Base-by-base conservation (phyloP, 192 early-diverging fungal species). In the Lobosporangium transversale region DNA sequence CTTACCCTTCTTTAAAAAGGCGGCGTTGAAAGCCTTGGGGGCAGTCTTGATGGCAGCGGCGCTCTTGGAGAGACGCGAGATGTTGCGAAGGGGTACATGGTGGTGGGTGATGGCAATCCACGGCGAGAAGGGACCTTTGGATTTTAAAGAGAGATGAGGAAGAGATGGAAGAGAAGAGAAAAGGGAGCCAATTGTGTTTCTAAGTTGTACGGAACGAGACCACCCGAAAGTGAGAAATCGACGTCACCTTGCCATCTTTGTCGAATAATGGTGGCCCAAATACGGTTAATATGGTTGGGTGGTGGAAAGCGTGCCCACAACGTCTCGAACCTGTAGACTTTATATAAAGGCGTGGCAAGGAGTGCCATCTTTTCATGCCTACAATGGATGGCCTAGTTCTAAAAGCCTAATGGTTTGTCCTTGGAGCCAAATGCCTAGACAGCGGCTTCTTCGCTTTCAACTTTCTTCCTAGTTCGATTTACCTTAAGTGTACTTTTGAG, bases 1-100 rank as follows among this genome's bases (percentile, higher is more conserved):
- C 69, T 71, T 71, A 71, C 69, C 69, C 69, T 71, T 70, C 69
- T 71, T 70, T 54, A 71, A 63, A 61, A 63, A 71, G 54, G 69
- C 69, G 69, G 69, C 69, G 61, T 63, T 63, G 55, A 62, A 71
- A 36, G 69, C 69, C 69, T 71, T 71, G 59, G 69, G 69, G 60
- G 69, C 69, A 35, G 69, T 71, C 59, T 62, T 54, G 69, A 71
- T 52, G 61, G 69, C 69, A 57, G 69, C 69, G 29, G 69, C 69
- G 69, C 69, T 71, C 55, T 52, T 62, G 37, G 69, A 71, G 69
- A 71, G 69, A 58, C 69, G 69, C 69, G 69, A 71, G 55, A 71
- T 71, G 61, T 71, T 71, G 53, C 69, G 59, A 58, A 71, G 69
- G 61, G 69, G 60, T 59, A 63, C 62, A 59, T 63, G 62, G 60